phyloP scores from a whole-genome alignment of 768 basidiomycete genomes.

The Tylopilus rubrobrunneus region DNA sequence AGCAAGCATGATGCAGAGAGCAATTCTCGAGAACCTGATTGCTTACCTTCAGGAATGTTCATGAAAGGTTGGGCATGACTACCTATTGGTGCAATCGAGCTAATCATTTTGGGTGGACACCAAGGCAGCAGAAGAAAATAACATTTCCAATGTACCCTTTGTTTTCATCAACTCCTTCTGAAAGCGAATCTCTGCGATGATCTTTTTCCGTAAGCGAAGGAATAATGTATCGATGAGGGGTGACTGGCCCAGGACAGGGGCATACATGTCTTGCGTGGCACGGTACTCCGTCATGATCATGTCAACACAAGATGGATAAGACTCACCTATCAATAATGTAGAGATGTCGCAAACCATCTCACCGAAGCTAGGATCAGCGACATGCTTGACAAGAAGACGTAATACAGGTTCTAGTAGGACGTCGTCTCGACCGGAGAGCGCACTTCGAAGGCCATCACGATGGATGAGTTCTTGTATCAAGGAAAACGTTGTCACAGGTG shows the following conservation, averaged over 20 bases:
- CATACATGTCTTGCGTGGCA: conserved; percentile 74
- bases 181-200: conserved; percentile 82
- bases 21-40: conserved; percentile 68
- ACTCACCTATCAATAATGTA: conserved; percentile 77
- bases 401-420: conserved; percentile 89
- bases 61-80: conserved; percentile 6
- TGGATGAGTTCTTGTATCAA: conserved; percentile 91
- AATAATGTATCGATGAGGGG: conserved; percentile 88
- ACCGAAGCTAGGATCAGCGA: conserved; percentile 91
- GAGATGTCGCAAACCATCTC: conserved; percentile 81
- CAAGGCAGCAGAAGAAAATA: conserved; percentile 58
- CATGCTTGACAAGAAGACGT: conserved; percentile 78
- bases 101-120: conserved; percentile 19
- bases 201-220: conserved; percentile 74
- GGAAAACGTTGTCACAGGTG: conserved; percentile 83
- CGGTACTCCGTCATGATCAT: conserved; percentile 1
- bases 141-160: conserved; percentile 89
- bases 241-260: conserved; percentile 88
- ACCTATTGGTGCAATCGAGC: conserved; percentile 4
- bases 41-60: conserved; percentile 45
- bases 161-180: conserved; percentile 81
- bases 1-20: conserved; percentile 52
- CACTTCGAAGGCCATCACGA: conserved; percentile 82
- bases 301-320: not conserved
- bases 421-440: conserved; percentile 89